Evolutionary conservation across 1,284 basidiomycete species (phyloP).

Genomic region (Calocybe gambosa): DNA sequence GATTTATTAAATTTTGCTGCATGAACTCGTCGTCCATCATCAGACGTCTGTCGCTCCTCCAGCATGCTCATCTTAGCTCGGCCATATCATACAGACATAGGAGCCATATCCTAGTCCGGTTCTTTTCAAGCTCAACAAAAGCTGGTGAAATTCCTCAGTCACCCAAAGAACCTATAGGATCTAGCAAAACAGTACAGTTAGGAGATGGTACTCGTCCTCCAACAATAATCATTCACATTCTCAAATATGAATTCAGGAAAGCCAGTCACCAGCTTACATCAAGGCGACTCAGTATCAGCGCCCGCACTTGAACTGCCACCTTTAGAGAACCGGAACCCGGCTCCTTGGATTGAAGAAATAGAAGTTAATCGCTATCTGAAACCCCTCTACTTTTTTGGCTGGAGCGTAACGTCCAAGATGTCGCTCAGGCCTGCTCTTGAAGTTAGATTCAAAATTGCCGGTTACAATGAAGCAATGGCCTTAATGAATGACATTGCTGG

Average conservation of each 20-base stretch:
- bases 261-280: too few relatives aligned
- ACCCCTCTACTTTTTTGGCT: constrained; percentile 19
- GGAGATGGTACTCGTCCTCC: too few relatives aligned
- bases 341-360: too few relatives aligned
- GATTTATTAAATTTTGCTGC: too few relatives aligned
- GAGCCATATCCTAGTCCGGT: not conserved
- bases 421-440: constrained; percentile 9
- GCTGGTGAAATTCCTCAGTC: too few relatives aligned
- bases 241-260: too few relatives aligned
- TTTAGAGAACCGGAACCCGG: not conserved
- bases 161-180: too few relatives aligned
- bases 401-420: constrained; percentile 18
- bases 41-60: constrained; percentile 1
- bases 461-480: constrained; percentile 10
- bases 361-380: not conserved
- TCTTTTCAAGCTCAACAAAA: too few relatives aligned
- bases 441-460: constrained; percentile 11
- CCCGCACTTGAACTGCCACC: not conserved
- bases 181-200: too few relatives aligned
- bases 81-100: not conserved
- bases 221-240: too few relatives aligned
- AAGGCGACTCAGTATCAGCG: too few relatives aligned
- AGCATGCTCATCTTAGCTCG: not conserved
- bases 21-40: constrained; percentile 10
- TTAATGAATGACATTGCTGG: constrained; percentile 15